A percentile compares a stretch with the other conserved stretches of the same genome.
Evolutionary conservation across 108 stramenopile genomes (phyloP).

Genomic region (Cyclotella baltica): DNA sequence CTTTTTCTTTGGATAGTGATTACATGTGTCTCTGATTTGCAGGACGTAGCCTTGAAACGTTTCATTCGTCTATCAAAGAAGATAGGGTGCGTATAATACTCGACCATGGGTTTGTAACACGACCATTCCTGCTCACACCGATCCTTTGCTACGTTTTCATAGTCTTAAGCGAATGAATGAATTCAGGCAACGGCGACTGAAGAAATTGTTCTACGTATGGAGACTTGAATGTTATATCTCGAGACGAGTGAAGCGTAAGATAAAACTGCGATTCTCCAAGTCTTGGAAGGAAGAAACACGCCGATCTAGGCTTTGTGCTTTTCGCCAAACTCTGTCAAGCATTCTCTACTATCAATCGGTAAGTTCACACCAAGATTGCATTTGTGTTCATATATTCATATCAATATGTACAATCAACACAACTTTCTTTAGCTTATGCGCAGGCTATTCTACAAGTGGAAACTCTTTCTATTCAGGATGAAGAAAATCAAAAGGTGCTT

Average conservation of each 20-base stretch:
- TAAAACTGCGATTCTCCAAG: neutral
- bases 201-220: neutral
- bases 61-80: slow-evolving; percentile 31
- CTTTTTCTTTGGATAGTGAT: neutral
- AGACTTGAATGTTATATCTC: neutral
- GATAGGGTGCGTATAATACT: too few species aligned
- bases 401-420: too few species aligned
- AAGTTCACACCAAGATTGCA: too few species aligned
- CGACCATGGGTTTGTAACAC: too few species aligned
- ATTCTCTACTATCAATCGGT: slow-evolving; percentile 8
- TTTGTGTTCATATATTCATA: too few species aligned
- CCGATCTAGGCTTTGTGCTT: neutral
- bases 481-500: slow-evolving; percentile 42
- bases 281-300: neutral
- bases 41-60: slow-evolving; percentile 16
- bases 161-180: slow-evolving; percentile 2
- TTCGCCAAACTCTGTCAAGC: neutral
- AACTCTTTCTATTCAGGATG: slow-evolving; percentile 45
- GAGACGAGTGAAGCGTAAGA: neutral
- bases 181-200: neutral
- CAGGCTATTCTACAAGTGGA: slow-evolving; percentile 25
- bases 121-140: too few species aligned
- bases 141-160: too few species aligned
- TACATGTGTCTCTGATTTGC: neutral
- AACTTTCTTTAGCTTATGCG: slow-evolving; percentile 1